Conservation (phyloP, 768 basidiomycete genomes). For the Vishniacozyma victoriae region DNA sequence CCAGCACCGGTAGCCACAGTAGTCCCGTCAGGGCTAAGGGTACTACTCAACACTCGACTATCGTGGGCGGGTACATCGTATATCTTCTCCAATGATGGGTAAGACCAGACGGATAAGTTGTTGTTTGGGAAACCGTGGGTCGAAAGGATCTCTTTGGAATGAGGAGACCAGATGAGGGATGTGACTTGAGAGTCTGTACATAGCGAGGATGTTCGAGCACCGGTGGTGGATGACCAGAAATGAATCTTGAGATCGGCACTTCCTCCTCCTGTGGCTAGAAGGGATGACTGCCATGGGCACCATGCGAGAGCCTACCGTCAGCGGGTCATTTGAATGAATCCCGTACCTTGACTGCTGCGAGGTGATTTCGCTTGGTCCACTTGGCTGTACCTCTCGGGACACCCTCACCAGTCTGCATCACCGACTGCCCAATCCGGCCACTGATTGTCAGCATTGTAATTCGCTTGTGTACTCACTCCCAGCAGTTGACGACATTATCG, state of each 20-base stretch:
- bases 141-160: slow-evolving; percentile 80
- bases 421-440: slow-evolving; percentile 43
- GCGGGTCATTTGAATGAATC: not conserved
- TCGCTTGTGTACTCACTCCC: slow-evolving; percentile 69
- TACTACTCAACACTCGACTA: slow-evolving; percentile 77
- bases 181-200: slow-evolving; percentile 88
- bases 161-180: slow-evolving; percentile 77
- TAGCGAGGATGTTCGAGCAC: slow-evolving; percentile 79
- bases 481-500: slow-evolving; percentile 96
- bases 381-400: slow-evolving; percentile 53
- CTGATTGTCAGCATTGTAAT: slow-evolving; percentile 23
- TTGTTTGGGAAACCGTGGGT: slow-evolving; percentile 84
- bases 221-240: slow-evolving; percentile 55
- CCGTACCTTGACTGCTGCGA: slow-evolving; percentile 61
- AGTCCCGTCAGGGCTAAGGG: slow-evolving; percentile 80
- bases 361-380: slow-evolving; percentile 87
- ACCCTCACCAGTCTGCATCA: slow-evolving; percentile 36
- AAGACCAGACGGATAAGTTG: slow-evolving; percentile 51
- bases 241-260: slow-evolving; percentile 69
- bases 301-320: slow-evolving; percentile 89
- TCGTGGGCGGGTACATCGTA: slow-evolving; percentile 92
- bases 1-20: slow-evolving; percentile 86
- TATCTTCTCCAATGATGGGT: slow-evolving; percentile 75
- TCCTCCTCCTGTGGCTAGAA: slow-evolving; percentile 89
- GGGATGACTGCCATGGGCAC: slow-evolving; percentile 91